Evolutionary conservation across 768 basidiomycete species (phyloP).

Genomic region (Omphalotus guepiniiformis): DNA sequence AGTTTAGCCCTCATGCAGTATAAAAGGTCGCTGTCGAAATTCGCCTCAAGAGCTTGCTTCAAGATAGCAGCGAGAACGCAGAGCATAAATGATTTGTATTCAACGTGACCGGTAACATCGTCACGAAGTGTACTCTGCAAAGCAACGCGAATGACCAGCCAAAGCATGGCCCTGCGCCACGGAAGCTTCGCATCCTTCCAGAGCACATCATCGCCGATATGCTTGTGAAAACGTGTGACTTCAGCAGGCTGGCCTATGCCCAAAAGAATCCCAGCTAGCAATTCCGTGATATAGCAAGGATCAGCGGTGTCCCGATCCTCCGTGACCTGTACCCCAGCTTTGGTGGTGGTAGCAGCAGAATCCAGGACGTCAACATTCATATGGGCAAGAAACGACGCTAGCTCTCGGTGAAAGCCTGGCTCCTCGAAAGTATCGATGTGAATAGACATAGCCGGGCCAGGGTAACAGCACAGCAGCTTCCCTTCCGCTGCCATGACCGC

Average conservation of each 20-base stretch:
- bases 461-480: constrained; percentile 43
- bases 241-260: constrained; percentile 28
- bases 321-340: constrained; percentile 19
- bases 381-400: constrained; percentile 34
- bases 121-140: constrained; percentile 32
- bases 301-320: constrained; percentile 28
- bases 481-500: constrained; percentile 34
- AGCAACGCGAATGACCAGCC: constrained; percentile 45
- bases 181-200: constrained; percentile 33
- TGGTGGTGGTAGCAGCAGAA: constrained; percentile 31
- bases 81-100: constrained; percentile 47
- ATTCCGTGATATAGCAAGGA: constrained; percentile 44
- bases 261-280: constrained; percentile 42
- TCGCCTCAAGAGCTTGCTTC: constrained; percentile 13
- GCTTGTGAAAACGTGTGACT: constrained; percentile 32
- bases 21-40: constrained; percentile 30
- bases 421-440: constrained; percentile 24
- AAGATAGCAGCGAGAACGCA: constrained; percentile 33
- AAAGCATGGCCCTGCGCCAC: constrained; percentile 49
- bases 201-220: constrained; percentile 44
- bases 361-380: constrained; percentile 31
- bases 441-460: constrained; percentile 39
- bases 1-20: constrained; percentile 34
- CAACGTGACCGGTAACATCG: neutral
- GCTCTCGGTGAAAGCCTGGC: constrained; percentile 26